Conservation (phyloP, 306 rosid genomes). For the Delonix regia region DNA sequence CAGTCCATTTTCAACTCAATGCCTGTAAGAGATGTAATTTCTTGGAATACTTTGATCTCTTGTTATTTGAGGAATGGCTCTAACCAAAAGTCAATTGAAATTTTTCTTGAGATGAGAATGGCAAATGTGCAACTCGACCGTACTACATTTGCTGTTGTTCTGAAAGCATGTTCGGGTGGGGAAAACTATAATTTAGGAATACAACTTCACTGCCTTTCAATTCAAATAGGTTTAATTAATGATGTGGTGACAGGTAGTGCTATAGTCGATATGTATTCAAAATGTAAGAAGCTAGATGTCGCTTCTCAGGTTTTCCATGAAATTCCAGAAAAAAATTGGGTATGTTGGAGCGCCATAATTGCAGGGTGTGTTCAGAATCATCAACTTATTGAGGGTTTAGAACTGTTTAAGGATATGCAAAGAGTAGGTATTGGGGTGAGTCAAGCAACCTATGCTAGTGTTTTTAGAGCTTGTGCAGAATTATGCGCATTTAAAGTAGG, state of each 20-base stretch:
- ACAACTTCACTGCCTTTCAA: slow-evolving; percentile 70
- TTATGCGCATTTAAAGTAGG: slow-evolving; percentile 66
- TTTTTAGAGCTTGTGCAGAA: slow-evolving; percentile 82
- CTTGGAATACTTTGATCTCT: slow-evolving; percentile 83
- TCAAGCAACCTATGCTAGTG: slow-evolving; percentile 86
- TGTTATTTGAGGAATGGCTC: slow-evolving; percentile 60
- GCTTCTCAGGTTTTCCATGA: slow-evolving; percentile 59
- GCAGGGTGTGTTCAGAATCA: slow-evolving; percentile 83
- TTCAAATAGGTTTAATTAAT: slow-evolving; percentile 60
- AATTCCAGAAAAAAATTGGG: slow-evolving; percentile 68
- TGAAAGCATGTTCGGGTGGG: slow-evolving; percentile 65
- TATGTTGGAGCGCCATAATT: slow-evolving; percentile 81
- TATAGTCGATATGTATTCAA: slow-evolving; percentile 77
- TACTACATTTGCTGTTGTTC: slow-evolving; percentile 61
- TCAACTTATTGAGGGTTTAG: slow-evolving; percentile 54
- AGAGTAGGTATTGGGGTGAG: slow-evolving; percentile 67
- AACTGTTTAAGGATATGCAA: slow-evolving; percentile 71
- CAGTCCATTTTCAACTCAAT: slow-evolving; percentile 59
- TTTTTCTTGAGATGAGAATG: slow-evolving; percentile 60
- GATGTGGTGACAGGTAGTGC: slow-evolving; percentile 81
- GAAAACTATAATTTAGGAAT: slow-evolving; percentile 61
- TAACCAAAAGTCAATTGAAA: slow-evolving; percentile 37
- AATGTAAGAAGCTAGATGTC: slow-evolving; percentile 54
- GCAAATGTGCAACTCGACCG: slow-evolving; percentile 49
- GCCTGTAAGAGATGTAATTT: slow-evolving; percentile 75